Percentiles rank a stretch among this genome's conserved stretches.
Conservation (phyloP, 2,329 filamentous ascomycete genomes). For the Verticillium albo-atrum region DNA sequence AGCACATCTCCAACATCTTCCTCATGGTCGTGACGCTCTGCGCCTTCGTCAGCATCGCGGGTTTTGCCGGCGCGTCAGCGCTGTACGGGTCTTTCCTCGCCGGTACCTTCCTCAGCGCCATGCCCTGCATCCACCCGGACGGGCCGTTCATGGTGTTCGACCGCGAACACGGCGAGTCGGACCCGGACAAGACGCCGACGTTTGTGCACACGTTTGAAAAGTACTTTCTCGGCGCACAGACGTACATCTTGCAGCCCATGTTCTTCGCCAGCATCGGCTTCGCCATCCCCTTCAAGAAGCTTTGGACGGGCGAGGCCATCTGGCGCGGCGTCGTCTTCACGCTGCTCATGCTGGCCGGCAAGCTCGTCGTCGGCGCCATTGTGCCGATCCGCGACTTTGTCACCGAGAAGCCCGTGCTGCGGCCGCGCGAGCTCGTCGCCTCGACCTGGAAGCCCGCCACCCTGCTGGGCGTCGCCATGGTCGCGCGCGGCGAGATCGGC, state of each 20-base stretch:
- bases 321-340: conserved; percentile 56
- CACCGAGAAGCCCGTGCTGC: neutral
- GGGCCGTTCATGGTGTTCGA: conserved; percentile 26
- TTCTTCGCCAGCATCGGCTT: conserved; percentile 59
- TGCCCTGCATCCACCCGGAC: conserved; percentile 28
- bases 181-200: conserved; percentile 25
- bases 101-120: conserved; percentile 27
- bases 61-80: conserved; percentile 29
- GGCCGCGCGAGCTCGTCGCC: conserved; percentile 1
- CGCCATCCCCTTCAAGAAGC: conserved; percentile 52
- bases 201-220: conserved; percentile 32
- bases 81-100: conserved; percentile 36
- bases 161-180: conserved; percentile 25
- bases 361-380: conserved; percentile 18
- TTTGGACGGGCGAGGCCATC: conserved; percentile 46
- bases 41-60: conserved; percentile 22
- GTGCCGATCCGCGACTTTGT: conserved; percentile 26
- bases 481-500: conserved; percentile 56
- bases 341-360: conserved; percentile 47
- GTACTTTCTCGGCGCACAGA: conserved; percentile 28
- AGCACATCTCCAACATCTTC: conserved; percentile 18
- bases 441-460: conserved; percentile 42
- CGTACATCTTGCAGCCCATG: conserved; percentile 47
- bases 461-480: conserved; percentile 55
- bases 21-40: conserved; percentile 27